Evolutionary conservation across 2,329 filamentous ascomycete genomes (phyloP).

Genomic region (Penicillium concentricum): DNA sequence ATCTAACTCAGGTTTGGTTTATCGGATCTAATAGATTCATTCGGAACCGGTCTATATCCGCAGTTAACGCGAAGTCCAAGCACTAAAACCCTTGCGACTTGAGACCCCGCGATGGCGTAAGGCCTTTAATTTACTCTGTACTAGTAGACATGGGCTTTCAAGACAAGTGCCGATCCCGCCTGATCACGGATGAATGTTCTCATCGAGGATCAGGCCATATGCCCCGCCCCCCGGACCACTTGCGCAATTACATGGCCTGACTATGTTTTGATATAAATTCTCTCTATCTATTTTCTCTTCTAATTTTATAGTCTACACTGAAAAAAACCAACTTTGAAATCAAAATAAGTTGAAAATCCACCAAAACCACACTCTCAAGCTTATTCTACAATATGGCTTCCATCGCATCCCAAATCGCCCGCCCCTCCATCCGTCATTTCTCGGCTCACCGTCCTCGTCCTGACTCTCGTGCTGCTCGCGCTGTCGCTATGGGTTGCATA

Average conservation of each 20-base stretch:
- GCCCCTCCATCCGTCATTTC: conserved; percentile 45
- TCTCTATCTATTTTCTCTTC: not conserved
- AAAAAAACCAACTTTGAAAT: not conserved
- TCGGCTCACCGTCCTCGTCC: conserved; percentile 43
- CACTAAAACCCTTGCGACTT: conserved; percentile 1
- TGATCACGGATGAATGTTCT: conserved; percentile 14
- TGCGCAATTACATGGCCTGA: conserved; percentile 21
- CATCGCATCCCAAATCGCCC: conserved; percentile 26
- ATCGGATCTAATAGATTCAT: no score
- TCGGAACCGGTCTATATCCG: not conserved
- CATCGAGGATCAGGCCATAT: conserved; percentile 19
- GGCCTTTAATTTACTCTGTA: no score
- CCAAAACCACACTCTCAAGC: not conserved
- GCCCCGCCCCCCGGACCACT: conserved; percentile 21
- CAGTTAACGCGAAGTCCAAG: not conserved
- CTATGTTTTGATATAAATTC: conserved; percentile 12
- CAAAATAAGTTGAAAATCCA: not conserved
- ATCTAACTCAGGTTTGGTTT: no score
- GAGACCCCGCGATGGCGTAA: conserved; percentile 25
- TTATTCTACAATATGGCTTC: conserved; percentile 14
- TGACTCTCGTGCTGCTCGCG: conserved; percentile 40
- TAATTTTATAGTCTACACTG: not conserved
- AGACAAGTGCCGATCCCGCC: not conserved
- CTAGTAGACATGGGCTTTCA: no score
- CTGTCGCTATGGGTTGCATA: conserved; percentile 43